A percentile compares a stretch with the other conserved stretches of the same genome.
These are phyloP conservation scores for Leccinum fibrillosum DNA, from an alignment of 768 basidiomycete species.

Conservation along the genomic window DNA sequence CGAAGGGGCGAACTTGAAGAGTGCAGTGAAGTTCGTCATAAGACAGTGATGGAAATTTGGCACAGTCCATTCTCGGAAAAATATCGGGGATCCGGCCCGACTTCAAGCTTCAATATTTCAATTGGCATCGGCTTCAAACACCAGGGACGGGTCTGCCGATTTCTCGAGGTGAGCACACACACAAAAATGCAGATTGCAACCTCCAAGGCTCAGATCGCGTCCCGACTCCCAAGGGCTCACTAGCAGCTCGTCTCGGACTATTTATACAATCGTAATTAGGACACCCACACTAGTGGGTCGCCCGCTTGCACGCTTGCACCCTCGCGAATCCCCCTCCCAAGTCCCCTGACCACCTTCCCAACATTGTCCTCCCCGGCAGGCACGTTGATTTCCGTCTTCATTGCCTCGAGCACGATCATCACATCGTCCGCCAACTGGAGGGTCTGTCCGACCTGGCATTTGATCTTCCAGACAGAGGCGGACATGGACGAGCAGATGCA, in stretches of 20 bases:
- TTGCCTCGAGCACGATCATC: constrained; percentile 55
- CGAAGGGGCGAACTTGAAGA: background rate
- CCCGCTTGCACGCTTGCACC: constrained; percentile 47
- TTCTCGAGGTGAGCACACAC: too few species aligned
- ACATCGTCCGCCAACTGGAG: constrained; percentile 41
- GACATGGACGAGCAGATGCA: constrained; percentile 36
- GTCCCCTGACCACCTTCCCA: constrained; percentile 39
- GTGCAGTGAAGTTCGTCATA: too few species aligned
- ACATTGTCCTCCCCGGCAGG: constrained; percentile 42
- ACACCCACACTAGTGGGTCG: constrained; percentile 37
- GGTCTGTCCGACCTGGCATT: constrained; percentile 38
- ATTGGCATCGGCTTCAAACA: too few species aligned
- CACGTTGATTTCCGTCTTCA: constrained; percentile 62
- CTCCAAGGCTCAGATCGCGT: too few species aligned
- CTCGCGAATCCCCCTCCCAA: constrained; percentile 41
- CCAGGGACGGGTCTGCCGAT: too few species aligned
- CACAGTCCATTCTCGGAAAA: too few species aligned
- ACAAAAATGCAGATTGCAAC: too few species aligned
- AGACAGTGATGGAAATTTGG: too few species aligned
- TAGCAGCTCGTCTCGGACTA: too few species aligned
- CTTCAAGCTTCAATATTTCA: too few species aligned
- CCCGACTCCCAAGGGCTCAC: too few species aligned
- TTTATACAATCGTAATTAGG: background rate
- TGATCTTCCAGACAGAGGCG: constrained; percentile 52
- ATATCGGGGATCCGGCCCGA: too few species aligned